Base-by-base conservation (phyloP, 352 stramenopile genomes). In the Phytophthora quininea region DNA sequence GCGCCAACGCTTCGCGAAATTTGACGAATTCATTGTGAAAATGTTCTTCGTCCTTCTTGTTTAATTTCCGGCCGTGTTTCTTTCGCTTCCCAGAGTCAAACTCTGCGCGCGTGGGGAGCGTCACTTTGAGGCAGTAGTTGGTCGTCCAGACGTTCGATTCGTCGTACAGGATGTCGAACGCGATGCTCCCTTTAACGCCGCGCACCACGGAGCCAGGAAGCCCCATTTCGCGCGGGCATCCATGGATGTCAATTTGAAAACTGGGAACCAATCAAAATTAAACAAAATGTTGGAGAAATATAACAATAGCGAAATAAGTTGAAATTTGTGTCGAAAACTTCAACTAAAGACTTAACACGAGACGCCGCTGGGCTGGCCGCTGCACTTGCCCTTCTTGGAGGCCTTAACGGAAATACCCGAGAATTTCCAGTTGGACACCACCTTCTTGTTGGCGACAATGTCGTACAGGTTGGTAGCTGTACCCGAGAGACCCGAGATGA, bases 1-100 rank as follows among this genome's bases (percentile, higher is more conserved):
- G 46, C 46, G 62, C 47, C 5, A 80, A 52, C 12, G 57, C 64
- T 29, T 80, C 72, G 19, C 64, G 52, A 9, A 55, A n/a, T 49
- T 61, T 19, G 1, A 51, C 31, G 7, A 61, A 61, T 60, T 58
- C 49, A 8, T 24, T 15, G 24, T 38, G 42, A 31, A 67, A 67
- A 32, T 33, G 10, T 37, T 49, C 24, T 2, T 67, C 51, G 19
- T 61, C 33, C 50, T 65, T 19, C 42, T 43, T 11, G 35, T 6
- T 40, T 40, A 40, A 11, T 11, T 40, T 40, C 35, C 6, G 6
- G 10, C 35, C 35, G 10, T 11, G 35, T 40, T 11, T 24, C 19
- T 24, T 24, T 24, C 19, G 19, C 19, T 24, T 24, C 19, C 19
- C 19, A 24, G 19, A 40, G 6, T 11, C 35, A 40, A 40, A 11